Evolutionary conservation across 2,329 filamentous ascomycete genomes (phyloP), one percentile per base, ranked within the genome.

Genomic region (Apiospora rasikravindrae): DNA sequence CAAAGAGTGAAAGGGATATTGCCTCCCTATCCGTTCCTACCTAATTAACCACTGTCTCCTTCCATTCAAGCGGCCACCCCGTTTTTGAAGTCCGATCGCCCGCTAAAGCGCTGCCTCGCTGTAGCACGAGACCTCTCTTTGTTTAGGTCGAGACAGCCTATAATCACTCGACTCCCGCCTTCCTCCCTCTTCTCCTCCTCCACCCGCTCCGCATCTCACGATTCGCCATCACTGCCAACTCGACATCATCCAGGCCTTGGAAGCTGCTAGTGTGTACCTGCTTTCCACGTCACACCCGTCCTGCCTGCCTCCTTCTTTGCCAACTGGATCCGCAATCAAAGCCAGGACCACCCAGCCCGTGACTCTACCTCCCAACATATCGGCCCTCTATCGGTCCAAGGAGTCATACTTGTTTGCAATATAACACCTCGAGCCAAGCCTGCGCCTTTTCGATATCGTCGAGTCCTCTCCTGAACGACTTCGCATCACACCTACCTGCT

Each of bases 321-420:
- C 40, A 77, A 75, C 78, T 76, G 77, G 78, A 75, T 79, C 78
- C 77, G 78, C 78, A 76, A 40, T 51, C 70, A 72, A 72, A 73
- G 70, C 74, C 70, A 73, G 76, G 72, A 74, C 75, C 73, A 71
- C 77, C 76, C 73, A 76, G 75, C 75, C 70, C 75, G 73, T 74
- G 71, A 73, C 75, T 71, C 72, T 76, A 64, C 74, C 73, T 73
- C 73, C 71, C 71, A 74, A 74, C 72, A 73, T 72, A 69, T 73
- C 69, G 75, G 75, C 72, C 70, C 76, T 71, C 74, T 75, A 76
- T 53, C 68, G 76, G 73, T 70, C 73, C 73, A 81, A 84, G 83
- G 85, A 87, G 85, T 86, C 81, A 86, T 82, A 83, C 84, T 86
- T 33, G 22, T 84, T 81, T 77, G 82, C 81, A 80, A 79, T 82